Conservation (phyloP, 2,329 filamentous ascomycete species). For the Pseudocercospora crystallina region DNA sequence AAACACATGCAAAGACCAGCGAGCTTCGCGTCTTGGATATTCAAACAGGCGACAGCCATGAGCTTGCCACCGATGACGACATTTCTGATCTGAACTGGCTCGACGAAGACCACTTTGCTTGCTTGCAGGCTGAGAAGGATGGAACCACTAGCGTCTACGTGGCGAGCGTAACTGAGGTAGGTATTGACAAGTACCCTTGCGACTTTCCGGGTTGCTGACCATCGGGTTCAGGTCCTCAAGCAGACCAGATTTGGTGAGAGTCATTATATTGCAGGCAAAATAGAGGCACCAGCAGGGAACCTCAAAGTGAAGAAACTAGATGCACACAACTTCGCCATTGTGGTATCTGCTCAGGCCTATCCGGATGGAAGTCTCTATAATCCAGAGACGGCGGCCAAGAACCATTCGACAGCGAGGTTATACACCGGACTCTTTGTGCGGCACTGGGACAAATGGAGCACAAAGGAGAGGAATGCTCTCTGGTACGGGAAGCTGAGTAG, state of each 20-base stretch:
- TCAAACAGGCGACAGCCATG: slow-evolving; percentile 61
- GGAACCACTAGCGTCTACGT: slow-evolving; percentile 38
- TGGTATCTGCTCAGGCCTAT: slow-evolving; percentile 61
- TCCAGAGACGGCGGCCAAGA: slow-evolving; percentile 49
- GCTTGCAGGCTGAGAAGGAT: slow-evolving; percentile 46
- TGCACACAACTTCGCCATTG: slow-evolving; percentile 43
- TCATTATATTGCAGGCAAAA: slow-evolving; percentile 43
- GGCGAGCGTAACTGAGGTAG: slow-evolving; percentile 19
- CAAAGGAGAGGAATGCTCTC: slow-evolving; percentile 67
- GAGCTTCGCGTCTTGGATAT: slow-evolving; percentile 73
- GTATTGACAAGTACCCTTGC: not conserved
- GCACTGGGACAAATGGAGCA: slow-evolving; percentile 60
- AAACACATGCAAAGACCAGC: slow-evolving; percentile 65
- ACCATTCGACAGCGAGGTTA: slow-evolving; percentile 47
- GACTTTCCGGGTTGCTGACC: not conserved
- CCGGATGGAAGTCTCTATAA: slow-evolving; percentile 65
- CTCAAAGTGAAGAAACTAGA: slow-evolving; percentile 46
- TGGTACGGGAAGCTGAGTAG: slow-evolving; percentile 66
- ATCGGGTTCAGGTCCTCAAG: slow-evolving; percentile 1
- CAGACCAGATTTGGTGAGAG: slow-evolving; percentile 21
- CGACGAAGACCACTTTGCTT: slow-evolving; percentile 62
- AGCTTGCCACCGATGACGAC: slow-evolving; percentile 64
- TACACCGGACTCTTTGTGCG: slow-evolving; percentile 55
- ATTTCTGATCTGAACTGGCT: slow-evolving; percentile 77
- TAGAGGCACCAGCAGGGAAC: slow-evolving; percentile 50